Base-by-base conservation (phyloP, 345 rosid genomes). In the Ceriops zippeliana region DNA sequence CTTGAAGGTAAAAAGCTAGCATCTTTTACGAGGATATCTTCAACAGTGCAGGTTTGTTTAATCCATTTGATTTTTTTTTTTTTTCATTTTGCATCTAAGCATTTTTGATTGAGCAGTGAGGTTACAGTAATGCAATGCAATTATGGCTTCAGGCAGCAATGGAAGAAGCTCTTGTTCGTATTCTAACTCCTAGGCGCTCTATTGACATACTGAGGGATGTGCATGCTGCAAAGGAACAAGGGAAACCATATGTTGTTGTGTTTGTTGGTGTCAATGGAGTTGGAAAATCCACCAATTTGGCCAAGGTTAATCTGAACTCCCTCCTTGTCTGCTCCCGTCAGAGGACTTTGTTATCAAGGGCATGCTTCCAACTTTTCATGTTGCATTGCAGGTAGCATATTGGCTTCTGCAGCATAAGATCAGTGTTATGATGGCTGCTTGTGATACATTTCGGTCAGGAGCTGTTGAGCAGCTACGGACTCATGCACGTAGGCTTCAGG, bases 211-310 rank as follows among this genome's bases (percentile, higher is more conserved):
- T 95, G 79, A 84, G 98, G 81, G 99, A 91, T 59, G 97, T 95
- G 51, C 92, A 91, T 73, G 90, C 90, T 79, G 90, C 96, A 56
- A 95, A 83, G 84, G 99, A 92, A 76, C 97, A 91, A 67, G 79
- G 84, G 79, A 95, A 83, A 58, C 96, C 97, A n/a, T 93, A 93
- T 71, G 97, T 95, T 75, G 83, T 95, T 58, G 98, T 95, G 65
- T 95, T 95, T 81, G 96, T 95, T 60, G 99, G 99, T 76, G 98
- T 95, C 74, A 95, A 95, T 72, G 97, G 99, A 65, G 99, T 95
- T 71, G 99, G 99, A 63, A 95, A 95, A 81, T 95, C 99, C 49
- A 95, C 99, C 62, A 95, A 95, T 78, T 84, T 95, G 6, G 98
- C 99, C 24, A 92, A 95, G 90, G 91, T 89, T 59, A 59, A 73